Conservation (phyloP, 2,329 filamentous ascomycete genomes). For the Fusarium tuaranense region DNA sequence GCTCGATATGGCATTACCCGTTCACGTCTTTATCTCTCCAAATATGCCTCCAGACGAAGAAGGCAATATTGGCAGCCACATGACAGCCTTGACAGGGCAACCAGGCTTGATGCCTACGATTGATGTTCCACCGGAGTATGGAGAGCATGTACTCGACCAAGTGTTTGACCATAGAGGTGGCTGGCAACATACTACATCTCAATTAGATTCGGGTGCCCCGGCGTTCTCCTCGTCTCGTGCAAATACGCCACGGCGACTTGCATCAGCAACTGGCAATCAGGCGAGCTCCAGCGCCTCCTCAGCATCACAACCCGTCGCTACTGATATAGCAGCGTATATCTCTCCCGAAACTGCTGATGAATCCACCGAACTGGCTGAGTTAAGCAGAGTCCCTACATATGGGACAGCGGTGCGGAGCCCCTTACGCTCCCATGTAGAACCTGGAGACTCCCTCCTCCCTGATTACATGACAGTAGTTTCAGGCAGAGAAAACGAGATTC, state of each 20-base stretch:
- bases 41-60: constrained; percentile 88
- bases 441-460: constrained; percentile 66
- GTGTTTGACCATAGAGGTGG: constrained; percentile 89
- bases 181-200: constrained; percentile 77
- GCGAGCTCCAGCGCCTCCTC: constrained; percentile 45
- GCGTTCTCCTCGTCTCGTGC: constrained; percentile 65
- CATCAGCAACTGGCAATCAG: constrained; percentile 62
- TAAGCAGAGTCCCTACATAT: constrained; percentile 82
- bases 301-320: neutral
- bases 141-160: constrained; percentile 89
- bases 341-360: constrained; percentile 63
- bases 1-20: constrained; percentile 87
- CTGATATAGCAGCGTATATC: constrained; percentile 57
- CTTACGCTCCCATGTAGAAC: constrained; percentile 61
- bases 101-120: constrained; percentile 64
- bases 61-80: constrained; percentile 78
- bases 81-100: constrained; percentile 56
- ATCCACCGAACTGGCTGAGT: constrained; percentile 70
- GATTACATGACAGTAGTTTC: constrained; percentile 69
- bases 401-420: constrained; percentile 76
- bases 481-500: neutral
- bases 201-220: constrained; percentile 79
- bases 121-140: constrained; percentile 88
- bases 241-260: constrained; percentile 34
- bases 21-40: constrained; percentile 94